Evolutionary conservation across 305 asterid species (phyloP), one percentile per base, ranked within the genome.

Genomic region (Solanum hybrid): DNA sequence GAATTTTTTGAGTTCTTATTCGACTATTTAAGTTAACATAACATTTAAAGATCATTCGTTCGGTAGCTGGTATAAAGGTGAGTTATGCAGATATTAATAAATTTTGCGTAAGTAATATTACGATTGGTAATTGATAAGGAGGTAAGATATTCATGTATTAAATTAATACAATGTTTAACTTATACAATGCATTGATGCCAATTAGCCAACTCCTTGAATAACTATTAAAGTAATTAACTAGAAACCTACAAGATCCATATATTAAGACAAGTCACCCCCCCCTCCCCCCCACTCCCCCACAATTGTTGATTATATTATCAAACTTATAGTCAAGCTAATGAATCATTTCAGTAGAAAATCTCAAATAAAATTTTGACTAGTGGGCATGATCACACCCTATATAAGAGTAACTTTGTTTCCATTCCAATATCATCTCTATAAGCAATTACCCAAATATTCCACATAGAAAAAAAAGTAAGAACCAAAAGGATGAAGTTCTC

Each of bases 81-180:
- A 34, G 35, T 34, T 34, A 34, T 38, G 13, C 7, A 1, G 0
- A 38, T 38, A 38, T 38, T 38, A 38, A 38, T 38, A 38, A 38
- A 38, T 38, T 38, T 3, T 37, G 12, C 16, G 0, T 16, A 16
- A 51, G 4, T 46, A 46, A 46, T 46, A 46, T 14, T 0, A 46
- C 7, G 5, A 0, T 46, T 46, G 64, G 0, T 14, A 46, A 46
- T 46, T 37, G 2, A 3, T 16, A 51, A 5, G 9, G 8, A 51
- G 66, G 0, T 16, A 51, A 2, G 1, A 5, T 51, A 51, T 46
- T 0, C 3, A 46, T 46, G 0, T 0, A 14, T 14, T 0, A 17
- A 56, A 56, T 56, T 56, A 56, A 56, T 60, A 60, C 0, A 0
- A 0, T 60, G 5, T 60, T 60, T 60, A 20, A 60, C 71, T 60